Conservation (phyloP, 495 filamentous ascomycete genomes). For the Beverwykella pulmonaria region DNA sequence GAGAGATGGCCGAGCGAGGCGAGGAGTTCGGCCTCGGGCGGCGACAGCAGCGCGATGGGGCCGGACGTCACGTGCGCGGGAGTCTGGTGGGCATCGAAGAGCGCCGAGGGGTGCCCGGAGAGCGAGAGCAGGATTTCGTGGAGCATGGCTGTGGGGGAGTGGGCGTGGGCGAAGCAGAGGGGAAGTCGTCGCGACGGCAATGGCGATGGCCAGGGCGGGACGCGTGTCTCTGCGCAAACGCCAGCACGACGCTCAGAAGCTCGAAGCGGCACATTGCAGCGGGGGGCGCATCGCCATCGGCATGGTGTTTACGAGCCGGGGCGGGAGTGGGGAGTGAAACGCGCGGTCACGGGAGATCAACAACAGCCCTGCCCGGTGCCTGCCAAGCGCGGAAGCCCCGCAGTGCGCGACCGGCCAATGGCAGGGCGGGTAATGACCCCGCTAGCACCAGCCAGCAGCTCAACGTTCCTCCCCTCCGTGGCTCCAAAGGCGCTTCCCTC, state of each 20-base stretch:
- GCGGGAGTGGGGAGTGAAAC: slow-evolving; percentile 3
- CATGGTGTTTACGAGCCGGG: neutral
- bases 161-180: neutral
- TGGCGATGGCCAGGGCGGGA: neutral
- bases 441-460: neutral
- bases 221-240: slow-evolving; percentile 12
- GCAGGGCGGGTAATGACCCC: neutral
- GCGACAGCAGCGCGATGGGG: slow-evolving; percentile 62
- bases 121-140: slow-evolving; percentile 96
- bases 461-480: neutral
- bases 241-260: slow-evolving; percentile 30
- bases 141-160: slow-evolving; percentile 65
- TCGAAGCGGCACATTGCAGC: slow-evolving; percentile 36
- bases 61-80: slow-evolving; percentile 43
- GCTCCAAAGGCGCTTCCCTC: neutral
- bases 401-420: neutral
- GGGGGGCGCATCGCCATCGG: neutral
- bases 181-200: neutral
- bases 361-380: neutral
- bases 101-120: slow-evolving; percentile 86
- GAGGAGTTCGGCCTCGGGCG: slow-evolving; percentile 81
- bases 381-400: neutral
- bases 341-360: slow-evolving; percentile 15
- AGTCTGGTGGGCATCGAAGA: slow-evolving; percentile 55
- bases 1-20: slow-evolving; percentile 73